phyloP scores from a whole-genome alignment of 2,329 filamentous ascomycete species.

The Pyricularia sp. region DNA sequence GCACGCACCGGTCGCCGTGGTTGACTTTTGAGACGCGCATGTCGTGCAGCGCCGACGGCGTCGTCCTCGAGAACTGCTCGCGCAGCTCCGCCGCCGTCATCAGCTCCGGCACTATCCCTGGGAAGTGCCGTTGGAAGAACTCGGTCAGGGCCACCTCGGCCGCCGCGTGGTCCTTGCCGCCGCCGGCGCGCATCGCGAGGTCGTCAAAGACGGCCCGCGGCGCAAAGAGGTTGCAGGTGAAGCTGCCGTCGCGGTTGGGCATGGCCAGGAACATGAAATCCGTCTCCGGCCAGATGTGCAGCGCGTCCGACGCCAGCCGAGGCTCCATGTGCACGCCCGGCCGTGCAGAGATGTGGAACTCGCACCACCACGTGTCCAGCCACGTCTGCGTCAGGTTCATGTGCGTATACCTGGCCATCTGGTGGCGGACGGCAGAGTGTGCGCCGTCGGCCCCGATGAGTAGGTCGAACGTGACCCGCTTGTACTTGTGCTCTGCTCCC shows the following conservation, averaged over 20 bases:
- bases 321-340: slow-evolving; percentile 11
- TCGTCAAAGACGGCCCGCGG: slow-evolving; percentile 58
- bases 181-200: slow-evolving; percentile 53
- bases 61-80: slow-evolving; percentile 69
- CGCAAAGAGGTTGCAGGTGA: slow-evolving; percentile 91
- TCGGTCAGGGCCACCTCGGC: slow-evolving; percentile 33
- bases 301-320: slow-evolving; percentile 77
- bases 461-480: slow-evolving; percentile 1
- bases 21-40: slow-evolving; percentile 91
- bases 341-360: slow-evolving; percentile 69
- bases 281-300: slow-evolving; percentile 94
- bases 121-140: slow-evolving; percentile 80
- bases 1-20: slow-evolving; percentile 65
- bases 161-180: slow-evolving; percentile 9
- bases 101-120: slow-evolving; percentile 62
- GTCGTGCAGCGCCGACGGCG: slow-evolving; percentile 84
- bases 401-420: slow-evolving; percentile 89
- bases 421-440: slow-evolving; percentile 37
- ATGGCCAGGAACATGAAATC: slow-evolving; percentile 99
- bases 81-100: slow-evolving; percentile 60
- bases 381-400: slow-evolving; percentile 93
- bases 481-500: slow-evolving; percentile 34
- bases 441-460: slow-evolving; percentile 6
- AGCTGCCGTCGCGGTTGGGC: slow-evolving; percentile 77
- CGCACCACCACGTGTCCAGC: slow-evolving; percentile 95